Percentiles rank a stretch among this genome's conserved stretches.
phyloP scores from a whole-genome alignment of 2,329 filamentous ascomycete genomes.

The Cercospora beticola region DNA sequence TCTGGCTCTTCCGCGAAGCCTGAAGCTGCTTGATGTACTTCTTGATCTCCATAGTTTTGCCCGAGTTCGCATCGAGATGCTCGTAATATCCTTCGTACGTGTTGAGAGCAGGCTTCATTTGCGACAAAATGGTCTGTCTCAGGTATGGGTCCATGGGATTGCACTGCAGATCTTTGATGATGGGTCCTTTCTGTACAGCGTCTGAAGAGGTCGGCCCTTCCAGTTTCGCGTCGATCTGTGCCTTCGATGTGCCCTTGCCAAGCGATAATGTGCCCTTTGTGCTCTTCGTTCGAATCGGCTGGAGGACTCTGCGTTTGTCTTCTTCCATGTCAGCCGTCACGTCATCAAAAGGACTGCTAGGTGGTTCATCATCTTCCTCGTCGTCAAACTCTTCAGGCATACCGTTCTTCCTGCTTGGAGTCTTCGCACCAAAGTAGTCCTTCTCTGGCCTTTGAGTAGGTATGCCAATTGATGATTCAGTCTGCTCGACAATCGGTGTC shows the following conservation, averaged over 20 bases:
- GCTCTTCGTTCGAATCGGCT: slow-evolving; percentile 52
- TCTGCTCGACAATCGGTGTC: slow-evolving; percentile 96
- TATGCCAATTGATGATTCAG: slow-evolving; percentile 78
- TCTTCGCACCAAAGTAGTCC: slow-evolving; percentile 66
- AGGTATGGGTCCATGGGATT: slow-evolving; percentile 83
- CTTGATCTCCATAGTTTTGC: slow-evolving; percentile 72
- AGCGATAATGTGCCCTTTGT: slow-evolving; percentile 46
- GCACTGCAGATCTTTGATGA: slow-evolving; percentile 79
- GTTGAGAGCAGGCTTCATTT: slow-evolving; percentile 69
- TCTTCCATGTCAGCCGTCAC: slow-evolving; percentile 54
- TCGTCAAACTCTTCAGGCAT: slow-evolving; percentile 40
- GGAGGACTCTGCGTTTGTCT: slow-evolving; percentile 48
- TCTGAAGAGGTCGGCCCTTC: slow-evolving; percentile 30
- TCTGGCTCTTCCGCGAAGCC: slow-evolving; percentile 42
- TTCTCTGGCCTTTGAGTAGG: slow-evolving; percentile 57
- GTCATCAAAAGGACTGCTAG: slow-evolving; percentile 72
- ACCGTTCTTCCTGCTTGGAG: slow-evolving; percentile 64
- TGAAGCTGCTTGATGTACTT: slow-evolving; percentile 62
- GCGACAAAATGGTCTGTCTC: slow-evolving; percentile 70
- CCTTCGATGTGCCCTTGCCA: slow-evolving; percentile 35
- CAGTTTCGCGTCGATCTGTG: slow-evolving; percentile 34
- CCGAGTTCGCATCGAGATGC: slow-evolving; percentile 62
- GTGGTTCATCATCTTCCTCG: slow-evolving; percentile 50
- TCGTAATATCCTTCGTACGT: slow-evolving; percentile 80
- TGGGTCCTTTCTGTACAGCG: slow-evolving; percentile 61